phyloP scores from a whole-genome alignment of 2,329 filamentous ascomycete genomes.

The Fusarium penzigii region DNA sequence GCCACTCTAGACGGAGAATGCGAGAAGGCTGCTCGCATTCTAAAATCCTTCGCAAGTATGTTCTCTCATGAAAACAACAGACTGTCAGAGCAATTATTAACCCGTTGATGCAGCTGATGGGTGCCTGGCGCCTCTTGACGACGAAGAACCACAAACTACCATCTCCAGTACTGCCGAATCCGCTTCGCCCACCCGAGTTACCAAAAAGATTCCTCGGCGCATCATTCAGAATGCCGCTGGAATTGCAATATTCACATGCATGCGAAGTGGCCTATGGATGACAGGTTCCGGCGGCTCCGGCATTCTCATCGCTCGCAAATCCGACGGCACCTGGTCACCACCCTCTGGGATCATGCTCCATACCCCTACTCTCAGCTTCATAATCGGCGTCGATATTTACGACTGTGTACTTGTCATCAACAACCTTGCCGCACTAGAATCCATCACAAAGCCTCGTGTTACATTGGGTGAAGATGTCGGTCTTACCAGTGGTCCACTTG shows the following conservation, averaged over 20 bases:
- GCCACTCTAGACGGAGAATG: constrained; percentile 84
- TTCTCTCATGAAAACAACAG: neutral
- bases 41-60: constrained; percentile 86
- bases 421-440: constrained; percentile 78
- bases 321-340: constrained; percentile 87
- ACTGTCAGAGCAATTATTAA: constrained; percentile 15
- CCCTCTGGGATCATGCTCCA: constrained; percentile 90
- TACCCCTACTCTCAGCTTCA: constrained; percentile 83
- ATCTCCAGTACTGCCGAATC: constrained; percentile 36
- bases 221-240: constrained; percentile 89
- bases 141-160: constrained; percentile 35
- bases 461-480: constrained; percentile 82
- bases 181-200: constrained; percentile 54
- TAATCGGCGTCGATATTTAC: constrained; percentile 92
- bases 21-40: constrained; percentile 86
- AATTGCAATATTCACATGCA: constrained; percentile 91
- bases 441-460: constrained; percentile 76
- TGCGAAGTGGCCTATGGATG: constrained; percentile 90
- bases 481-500: constrained; percentile 74
- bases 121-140: constrained; percentile 50
- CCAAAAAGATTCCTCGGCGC: constrained; percentile 81
- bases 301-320: constrained; percentile 78
- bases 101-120: constrained; percentile 49
- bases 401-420: constrained; percentile 95
- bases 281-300: constrained; percentile 90